Evolutionary conservation across 495 filamentous ascomycete species (phyloP).

Genomic region (Trichoderma asperelloides): DNA sequence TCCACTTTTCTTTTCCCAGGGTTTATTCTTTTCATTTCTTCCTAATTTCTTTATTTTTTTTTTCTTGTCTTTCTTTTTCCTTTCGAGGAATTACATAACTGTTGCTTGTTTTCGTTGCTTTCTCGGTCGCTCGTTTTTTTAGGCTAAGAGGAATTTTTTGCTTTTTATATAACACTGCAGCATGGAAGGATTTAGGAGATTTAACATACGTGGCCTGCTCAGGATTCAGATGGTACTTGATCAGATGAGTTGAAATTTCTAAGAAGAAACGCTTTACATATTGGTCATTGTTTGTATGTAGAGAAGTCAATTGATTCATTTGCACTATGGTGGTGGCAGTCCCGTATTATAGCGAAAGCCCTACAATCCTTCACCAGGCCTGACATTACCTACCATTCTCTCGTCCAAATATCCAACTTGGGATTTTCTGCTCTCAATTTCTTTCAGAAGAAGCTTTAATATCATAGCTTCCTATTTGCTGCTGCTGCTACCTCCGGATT

Average conservation of each 20-base stretch:
- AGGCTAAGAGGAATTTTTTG: neutral
- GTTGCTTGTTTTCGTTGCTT: no score
- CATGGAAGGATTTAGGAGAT: neutral
- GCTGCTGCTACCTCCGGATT: neutral
- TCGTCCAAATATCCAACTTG: no score
- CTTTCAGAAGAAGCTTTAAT: neutral
- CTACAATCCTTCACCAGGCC: no score
- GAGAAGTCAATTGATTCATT: neutral
- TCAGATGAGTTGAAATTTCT: neutral
- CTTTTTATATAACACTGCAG: neutral
- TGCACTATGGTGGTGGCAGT: neutral
- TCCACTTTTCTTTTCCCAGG: neutral
- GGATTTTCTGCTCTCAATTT: neutral
- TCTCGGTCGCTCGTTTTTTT: neutral
- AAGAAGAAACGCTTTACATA: neutral
- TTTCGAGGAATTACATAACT: no score
- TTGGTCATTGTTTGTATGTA: neutral
- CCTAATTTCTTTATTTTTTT: neutral
- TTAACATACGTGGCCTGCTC: neutral
- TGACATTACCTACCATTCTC: no score
- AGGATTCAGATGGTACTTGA: neutral
- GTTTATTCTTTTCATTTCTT: neutral
- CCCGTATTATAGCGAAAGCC: neutral
- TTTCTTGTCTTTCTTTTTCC: no score
- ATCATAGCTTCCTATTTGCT: neutral